Base-by-base conservation (phyloP, 768 basidiomycete species). In the Amanita muscaria region DNA sequence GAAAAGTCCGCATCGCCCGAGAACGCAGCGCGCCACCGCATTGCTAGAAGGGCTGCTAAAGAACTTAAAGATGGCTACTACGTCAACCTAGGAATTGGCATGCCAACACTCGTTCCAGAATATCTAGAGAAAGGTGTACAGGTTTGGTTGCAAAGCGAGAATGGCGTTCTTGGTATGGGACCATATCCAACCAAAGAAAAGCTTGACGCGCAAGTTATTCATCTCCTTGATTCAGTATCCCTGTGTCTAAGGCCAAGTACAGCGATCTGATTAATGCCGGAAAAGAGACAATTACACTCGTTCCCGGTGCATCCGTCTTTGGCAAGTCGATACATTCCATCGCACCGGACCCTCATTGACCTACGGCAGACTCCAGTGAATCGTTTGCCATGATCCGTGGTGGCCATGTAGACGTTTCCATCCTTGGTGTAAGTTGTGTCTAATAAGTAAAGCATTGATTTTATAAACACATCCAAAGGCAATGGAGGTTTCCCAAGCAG, bases 381-480 rank as follows among this genome's bases (percentile, higher is more conserved):
- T 92, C 89, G 3, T 97, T 97, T 56, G 87, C 86, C 9, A 97
- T 97, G 93, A 96, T 97, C 64, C 87, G 93, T 42, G 93, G 93
- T 35, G 93, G 93, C 4, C 93, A 97, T 64, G 79, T 97, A 40
- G 80, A 97, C 53, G 87, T 94, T 37, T 81, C 91, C 5, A 93
- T 97, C 57, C 78, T 97, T 39, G 93, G 93, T 22, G 88, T 87
- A 63, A 57, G 82, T 68, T 46, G 34, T 47, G 23, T 42, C 34
- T 41, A 18, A 27, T 16, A 22, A 40, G 44, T 10, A 36, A 27
- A 29, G 12, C 39, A 14, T 22, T 21, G 18, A 10, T 33, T 47
- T 43, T 18, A 37, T 25, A 57, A 5, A 44, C 32, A 24, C 24
- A 18, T 15, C 8, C 33, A 9, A 47, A 89, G 86, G 89, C 90